Base-by-base conservation (phyloP, 768 basidiomycete genomes). In the Atractiella rhizophila region DNA sequence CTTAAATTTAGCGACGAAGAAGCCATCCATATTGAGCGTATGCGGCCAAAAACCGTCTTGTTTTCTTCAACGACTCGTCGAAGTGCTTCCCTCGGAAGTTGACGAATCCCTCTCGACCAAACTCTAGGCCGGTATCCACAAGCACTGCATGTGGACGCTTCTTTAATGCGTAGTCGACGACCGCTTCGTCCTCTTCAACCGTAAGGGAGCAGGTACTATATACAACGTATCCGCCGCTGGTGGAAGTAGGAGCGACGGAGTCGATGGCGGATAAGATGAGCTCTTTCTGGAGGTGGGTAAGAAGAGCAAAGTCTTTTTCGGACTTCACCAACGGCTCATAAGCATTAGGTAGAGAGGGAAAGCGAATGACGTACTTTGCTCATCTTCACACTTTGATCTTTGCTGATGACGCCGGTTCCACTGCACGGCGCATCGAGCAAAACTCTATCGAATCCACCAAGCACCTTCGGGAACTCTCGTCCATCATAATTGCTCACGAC, bases 11-110 rank as follows among this genome's bases (percentile, higher is more conserved):
- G 88, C 88, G 41, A 96, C 86, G 59, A 69, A 98, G 68, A 98
- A 98, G 5, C 91, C 91, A 57, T 98, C 91, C 86, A 96, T 91
- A 61, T 98, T 98, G 62, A 94, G 86, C 52, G 91, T 85, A 59
- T 94, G 86, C 13, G 86, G 53, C 60, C 36, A 85, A 88, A 59
- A 83, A 88, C 46, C 91, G 65, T 50, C 83, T 64, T 16, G 91
- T 91, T 48, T 88, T 60, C 47, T 63, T 66, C 52, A 98, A 57
- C 48, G 69, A 76, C 26, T 76, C 66, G 56, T 73, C 66, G 62
- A 96, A 96, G 24, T 60, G 68, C 67, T 86, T 96, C 18, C 88
- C 91, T 38, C 82, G 73, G 64, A 74, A 96, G 45, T 68, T 70
- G 25, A 74, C 78, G 61, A 75, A 94, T 5, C 91, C 91, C 56